Base-by-base conservation (phyloP, 169 alveolate species). In the Besnoitia besnoiti region DNA sequence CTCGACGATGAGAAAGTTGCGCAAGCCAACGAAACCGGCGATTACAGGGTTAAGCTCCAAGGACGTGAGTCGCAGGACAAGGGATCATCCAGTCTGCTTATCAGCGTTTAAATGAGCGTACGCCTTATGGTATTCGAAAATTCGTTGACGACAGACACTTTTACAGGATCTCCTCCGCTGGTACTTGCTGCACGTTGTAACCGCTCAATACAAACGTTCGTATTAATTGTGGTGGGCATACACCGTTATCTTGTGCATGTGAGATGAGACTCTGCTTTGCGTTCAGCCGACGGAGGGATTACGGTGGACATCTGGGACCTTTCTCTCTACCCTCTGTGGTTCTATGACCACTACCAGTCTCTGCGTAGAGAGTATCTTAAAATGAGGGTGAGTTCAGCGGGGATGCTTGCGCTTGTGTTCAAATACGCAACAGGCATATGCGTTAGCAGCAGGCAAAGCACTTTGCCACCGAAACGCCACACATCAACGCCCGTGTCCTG, bases 221-320 rank as follows among this genome's bases (percentile, higher is more conserved):
- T 49, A 16, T 49, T 49, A 16, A 49, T 16, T 49, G 59, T 16
- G 16, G 7, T 16, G 59, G 16, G 59, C 59, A 16, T 49, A 49
- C 24, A 7, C 24, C 24, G 7, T 10, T 10, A 7, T 16, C 7
- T 16, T 10, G 59, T 49, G 16, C 16, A 49, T 49, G 7, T 16
- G 59, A 49, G 16, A 49, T 10, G 59, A 10, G 59, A 7, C 16
- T 16, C 67, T 55, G 24, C 67, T 55, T n/a, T 55, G 30, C n/a
- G 67, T 19, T 16, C 67, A 85, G 90, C 90, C 40, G 79, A 85
- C n/a, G 90, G 90, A 30, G 76, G 33, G 33, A 40, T 85, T 37
- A 46, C 79, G 40, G 61, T 85, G 3, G 37, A 51, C 90, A 51
- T 85, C 55, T 85, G 90, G 90, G 90, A 85, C 35, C n/a, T 85